Evolutionary conservation across 768 basidiomycete species (phyloP), one percentile per base, ranked within the genome.

Genomic region (Trametes cubensis): DNA sequence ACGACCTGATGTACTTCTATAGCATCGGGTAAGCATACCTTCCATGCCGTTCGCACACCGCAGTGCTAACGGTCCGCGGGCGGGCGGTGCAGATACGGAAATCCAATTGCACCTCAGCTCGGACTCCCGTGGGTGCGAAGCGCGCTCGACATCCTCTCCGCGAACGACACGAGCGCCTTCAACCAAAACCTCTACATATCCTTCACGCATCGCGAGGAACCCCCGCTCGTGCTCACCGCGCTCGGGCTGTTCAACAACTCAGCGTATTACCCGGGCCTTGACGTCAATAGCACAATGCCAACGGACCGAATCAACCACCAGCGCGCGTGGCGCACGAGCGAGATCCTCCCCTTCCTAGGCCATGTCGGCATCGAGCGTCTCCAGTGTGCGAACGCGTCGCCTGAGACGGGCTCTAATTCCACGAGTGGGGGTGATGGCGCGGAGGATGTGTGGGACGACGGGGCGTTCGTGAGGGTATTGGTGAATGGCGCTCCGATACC

Each of bases 181-280:
- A 60, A 57, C 39, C 66, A 67, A 40, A 39, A 61, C 23, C 64
- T 67, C 41, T 65, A 65, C 58, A 14, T 67, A 21, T 65, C 64
- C 55, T 67, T 67, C 61, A 48, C 61, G 11, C 66, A 67, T 51
- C 64, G 66, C 44, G 66, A 67, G 45, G 64, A 67, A 40, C 66
- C 66, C 17, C 66, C 66, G 28, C 60, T 67, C 45, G 52, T 67
- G 28, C 53, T 67, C 18, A 67, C 66, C 49, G 66, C 66, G 45
- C 66, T 67, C 46, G 55, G 55, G 21, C 64, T 67, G 17, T 67
- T 67, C 64, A 67, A 67, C 59, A 67, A 65, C 48, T 67, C 66
- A 1, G 66, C 57, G 2, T 65, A 64, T 54, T 64, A 62, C 54
- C 56, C 56, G 26, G 30, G 26, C 6, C 58, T 64, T 17, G 55